Evolutionary conservation across 31 red algal species (phyloP).

Genomic region (Endocladia muricata): DNA sequence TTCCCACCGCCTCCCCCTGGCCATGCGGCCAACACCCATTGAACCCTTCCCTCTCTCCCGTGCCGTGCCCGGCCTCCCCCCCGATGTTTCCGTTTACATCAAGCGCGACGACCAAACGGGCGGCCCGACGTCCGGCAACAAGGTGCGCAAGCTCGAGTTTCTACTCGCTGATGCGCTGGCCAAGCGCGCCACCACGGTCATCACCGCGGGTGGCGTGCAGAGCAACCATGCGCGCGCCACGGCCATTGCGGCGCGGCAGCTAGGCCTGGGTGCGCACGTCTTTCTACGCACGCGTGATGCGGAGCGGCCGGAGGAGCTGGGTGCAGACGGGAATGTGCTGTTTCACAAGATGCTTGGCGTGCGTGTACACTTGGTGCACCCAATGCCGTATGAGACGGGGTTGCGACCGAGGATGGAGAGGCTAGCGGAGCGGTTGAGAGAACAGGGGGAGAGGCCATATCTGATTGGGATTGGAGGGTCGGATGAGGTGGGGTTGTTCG

Average conservation of each 20-base stretch:
- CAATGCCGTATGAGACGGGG: conserved; percentile 35
- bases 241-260: conserved; percentile 37
- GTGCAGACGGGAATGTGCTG: conserved; percentile 52
- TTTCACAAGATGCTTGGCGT: conserved; percentile 62
- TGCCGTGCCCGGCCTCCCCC: conserved; percentile 9
- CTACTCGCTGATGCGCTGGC: conserved; percentile 52
- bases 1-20: conserved; percentile 22
- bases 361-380: conserved; percentile 45
- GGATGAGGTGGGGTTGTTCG: conserved; percentile 58
- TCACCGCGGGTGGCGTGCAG: conserved; percentile 51
- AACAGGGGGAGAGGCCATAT: conserved; percentile 22
- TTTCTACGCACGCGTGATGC: conserved; percentile 36
- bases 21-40: conserved; percentile 67
- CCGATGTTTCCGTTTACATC: conserved; percentile 33
- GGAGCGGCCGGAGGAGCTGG: conserved; percentile 8
- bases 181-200: conserved; percentile 32
- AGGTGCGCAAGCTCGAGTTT: conserved; percentile 83
- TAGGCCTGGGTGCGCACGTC: conserved; percentile 45
- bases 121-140: conserved; percentile 47
- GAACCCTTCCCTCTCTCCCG: conserved; percentile 32
- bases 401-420: conserved; percentile 39
- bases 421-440: conserved; percentile 19
- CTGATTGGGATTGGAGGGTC: conserved; percentile 75
- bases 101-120: conserved; percentile 81
- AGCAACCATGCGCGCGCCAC: conserved; percentile 65